These are phyloP conservation scores for Chenopodium quinoa DNA, from an alignment of 148 eudicot genomes.

Conservation along the genomic window DNA sequence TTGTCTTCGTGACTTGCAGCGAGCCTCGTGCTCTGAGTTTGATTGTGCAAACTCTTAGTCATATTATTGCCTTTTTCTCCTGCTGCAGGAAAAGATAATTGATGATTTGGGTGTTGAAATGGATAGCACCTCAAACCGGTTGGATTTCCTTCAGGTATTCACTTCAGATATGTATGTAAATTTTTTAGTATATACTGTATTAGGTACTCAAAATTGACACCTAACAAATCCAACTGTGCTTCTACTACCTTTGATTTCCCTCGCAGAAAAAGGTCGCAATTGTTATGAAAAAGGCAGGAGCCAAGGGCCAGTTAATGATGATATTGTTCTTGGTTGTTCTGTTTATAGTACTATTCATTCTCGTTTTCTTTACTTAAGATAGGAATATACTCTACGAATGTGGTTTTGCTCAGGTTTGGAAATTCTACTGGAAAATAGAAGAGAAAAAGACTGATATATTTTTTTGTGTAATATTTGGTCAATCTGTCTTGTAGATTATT, in stretches of 20 bases:
- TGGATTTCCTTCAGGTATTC: constrained; percentile 91
- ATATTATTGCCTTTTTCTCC: constrained; percentile 3
- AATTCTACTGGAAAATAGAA: neutral
- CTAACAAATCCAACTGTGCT: neutral
- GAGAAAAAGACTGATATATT: neutral
- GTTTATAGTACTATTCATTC: constrained; percentile 70
- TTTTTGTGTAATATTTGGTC: neutral
- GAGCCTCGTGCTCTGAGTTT: neutral
- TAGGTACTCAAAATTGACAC: neutral
- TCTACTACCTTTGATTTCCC: neutral
- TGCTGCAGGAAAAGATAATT: constrained; percentile 78
- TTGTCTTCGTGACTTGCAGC: neutral
- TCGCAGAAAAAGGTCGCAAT: constrained; percentile 86
- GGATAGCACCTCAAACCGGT: constrained; percentile 91
- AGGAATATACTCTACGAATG: neutral
- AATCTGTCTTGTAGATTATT: neutral
- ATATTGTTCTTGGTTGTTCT: constrained; percentile 66
- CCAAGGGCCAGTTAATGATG: constrained; percentile 89
- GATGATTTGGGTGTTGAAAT: constrained; percentile 85
- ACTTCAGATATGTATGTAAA: neutral
- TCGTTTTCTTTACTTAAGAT: constrained; percentile 64
- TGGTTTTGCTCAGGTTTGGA: neutral
- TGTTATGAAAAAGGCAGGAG: constrained; percentile 94
- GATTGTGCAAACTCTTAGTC: neutral
- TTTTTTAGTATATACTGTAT: neutral